Conservation (phyloP, 2,329 filamentous ascomycete genomes). For the Lachnellula subtilissima region DNA sequence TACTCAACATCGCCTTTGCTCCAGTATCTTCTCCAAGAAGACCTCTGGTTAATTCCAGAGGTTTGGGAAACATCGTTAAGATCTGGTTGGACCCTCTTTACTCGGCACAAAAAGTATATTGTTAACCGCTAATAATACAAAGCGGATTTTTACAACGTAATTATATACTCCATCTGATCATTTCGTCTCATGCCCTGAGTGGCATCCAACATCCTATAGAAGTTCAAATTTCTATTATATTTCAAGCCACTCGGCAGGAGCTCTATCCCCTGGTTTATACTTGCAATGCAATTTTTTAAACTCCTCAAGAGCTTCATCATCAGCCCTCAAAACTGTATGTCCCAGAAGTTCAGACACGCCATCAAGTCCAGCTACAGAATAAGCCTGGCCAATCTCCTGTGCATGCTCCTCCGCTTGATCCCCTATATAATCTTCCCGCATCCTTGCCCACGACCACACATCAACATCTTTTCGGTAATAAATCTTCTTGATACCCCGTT, state of each 20-base stretch:
- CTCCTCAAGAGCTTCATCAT: background rate
- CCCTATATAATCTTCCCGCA: background rate
- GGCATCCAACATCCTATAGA: too few species aligned
- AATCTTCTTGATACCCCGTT: background rate
- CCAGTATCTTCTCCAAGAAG: too few species aligned
- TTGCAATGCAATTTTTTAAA: background rate
- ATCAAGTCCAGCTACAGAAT: background rate
- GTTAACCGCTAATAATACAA: too few species aligned
- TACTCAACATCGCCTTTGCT: too few species aligned
- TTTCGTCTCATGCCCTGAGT: too few species aligned
- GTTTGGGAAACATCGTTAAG: too few species aligned
- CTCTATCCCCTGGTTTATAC: background rate
- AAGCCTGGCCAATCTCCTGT: background rate
- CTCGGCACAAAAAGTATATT: too few species aligned
- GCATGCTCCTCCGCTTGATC: background rate
- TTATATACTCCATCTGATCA: too few species aligned
- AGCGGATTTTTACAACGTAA: too few species aligned
- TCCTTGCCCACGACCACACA: background rate
- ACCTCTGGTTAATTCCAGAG: too few species aligned
- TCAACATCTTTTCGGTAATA: background rate
- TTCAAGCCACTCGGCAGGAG: background rate
- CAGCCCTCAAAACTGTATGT: background rate
- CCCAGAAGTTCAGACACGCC: background rate
- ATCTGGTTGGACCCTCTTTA: too few species aligned
- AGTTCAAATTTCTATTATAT: too few species aligned